These are phyloP conservation scores for Ichthyophthirius multifiliis DNA, from an alignment of 169 alveolate species.

Conservation along the genomic window DNA sequence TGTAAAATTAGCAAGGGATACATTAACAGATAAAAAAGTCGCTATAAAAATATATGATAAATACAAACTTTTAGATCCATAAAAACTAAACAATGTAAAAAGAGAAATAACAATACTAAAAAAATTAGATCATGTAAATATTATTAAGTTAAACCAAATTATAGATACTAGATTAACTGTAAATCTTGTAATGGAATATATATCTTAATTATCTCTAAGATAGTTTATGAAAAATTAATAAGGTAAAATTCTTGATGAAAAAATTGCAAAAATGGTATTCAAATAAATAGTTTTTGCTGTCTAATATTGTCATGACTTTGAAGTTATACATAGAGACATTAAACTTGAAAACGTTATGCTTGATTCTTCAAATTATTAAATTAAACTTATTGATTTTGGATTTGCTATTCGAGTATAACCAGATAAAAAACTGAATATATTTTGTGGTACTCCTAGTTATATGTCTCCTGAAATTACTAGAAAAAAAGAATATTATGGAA, in stretches of 20 bases:
- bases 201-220: constrained; percentile 36
- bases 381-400: constrained; percentile 73
- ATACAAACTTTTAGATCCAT: constrained; percentile 56
- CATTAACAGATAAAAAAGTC: constrained; percentile 43
- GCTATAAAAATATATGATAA: constrained; percentile 71
- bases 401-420: constrained; percentile 35
- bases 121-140: constrained; percentile 63
- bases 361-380: constrained; percentile 25
- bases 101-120: constrained; percentile 71
- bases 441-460: constrained; percentile 72
- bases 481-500: constrained; percentile 61
- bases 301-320: constrained; percentile 48
- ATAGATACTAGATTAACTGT: constrained; percentile 62
- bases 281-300: constrained; percentile 49
- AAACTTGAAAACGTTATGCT: constrained; percentile 73
- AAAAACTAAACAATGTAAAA: constrained; percentile 62
- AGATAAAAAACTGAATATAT: constrained; percentile 40
- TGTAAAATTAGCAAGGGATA: constrained; percentile 52
- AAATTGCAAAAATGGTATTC: constrained; percentile 42
- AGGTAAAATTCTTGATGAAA: constrained; percentile 44
- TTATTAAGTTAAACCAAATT: constrained; percentile 54
- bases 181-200: constrained; percentile 68
- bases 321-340: constrained; percentile 73
- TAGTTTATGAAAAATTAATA: not conserved
- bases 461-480: constrained; percentile 82